phyloP scores from a whole-genome alignment of 1,284 basidiomycete species.

The Apiotrichum gracile region DNA sequence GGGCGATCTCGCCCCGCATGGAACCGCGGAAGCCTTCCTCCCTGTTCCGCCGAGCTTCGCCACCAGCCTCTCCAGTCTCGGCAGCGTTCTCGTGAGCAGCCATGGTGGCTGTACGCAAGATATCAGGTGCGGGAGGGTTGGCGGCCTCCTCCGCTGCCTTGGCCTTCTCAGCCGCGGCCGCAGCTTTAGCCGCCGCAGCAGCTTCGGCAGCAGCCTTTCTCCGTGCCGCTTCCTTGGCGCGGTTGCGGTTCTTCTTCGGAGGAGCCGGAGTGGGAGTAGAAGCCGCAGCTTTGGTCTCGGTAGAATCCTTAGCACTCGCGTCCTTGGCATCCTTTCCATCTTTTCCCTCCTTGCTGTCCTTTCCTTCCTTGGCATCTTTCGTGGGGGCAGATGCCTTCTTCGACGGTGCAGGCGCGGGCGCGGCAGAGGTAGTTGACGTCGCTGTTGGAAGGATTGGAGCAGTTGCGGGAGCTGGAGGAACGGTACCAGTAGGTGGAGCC shows the following conservation, averaged over 20 bases:
- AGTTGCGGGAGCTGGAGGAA: not conserved
- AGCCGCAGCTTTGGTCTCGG: no score
- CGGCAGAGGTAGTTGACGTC: not conserved
- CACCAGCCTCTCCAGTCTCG: not conserved
- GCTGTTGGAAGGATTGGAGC: not conserved
- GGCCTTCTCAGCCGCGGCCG: not conserved
- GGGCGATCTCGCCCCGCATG: conserved; percentile 41
- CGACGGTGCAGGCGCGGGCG: not conserved
- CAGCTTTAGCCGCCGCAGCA: not conserved
- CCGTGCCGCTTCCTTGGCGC: not conserved
- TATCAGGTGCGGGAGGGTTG: not conserved
- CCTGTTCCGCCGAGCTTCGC: not conserved
- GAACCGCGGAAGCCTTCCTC: conserved; percentile 32
- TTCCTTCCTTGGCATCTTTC: not conserved
- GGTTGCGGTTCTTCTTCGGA: not conserved
- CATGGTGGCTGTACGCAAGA: not conserved
- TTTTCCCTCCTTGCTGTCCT: not conserved
- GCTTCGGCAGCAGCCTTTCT: not conserved
- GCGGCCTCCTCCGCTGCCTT: not conserved
- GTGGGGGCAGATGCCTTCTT: not conserved
- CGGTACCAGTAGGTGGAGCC: not conserved
- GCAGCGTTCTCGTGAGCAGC: not conserved
- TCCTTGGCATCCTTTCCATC: not conserved
- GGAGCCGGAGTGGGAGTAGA: not conserved
- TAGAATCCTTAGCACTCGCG: no score